Evolutionary conservation across 2,329 filamentous ascomycete genomes (phyloP), one percentile per base, ranked within the genome.

Genomic region (Calycina herbarum): DNA sequence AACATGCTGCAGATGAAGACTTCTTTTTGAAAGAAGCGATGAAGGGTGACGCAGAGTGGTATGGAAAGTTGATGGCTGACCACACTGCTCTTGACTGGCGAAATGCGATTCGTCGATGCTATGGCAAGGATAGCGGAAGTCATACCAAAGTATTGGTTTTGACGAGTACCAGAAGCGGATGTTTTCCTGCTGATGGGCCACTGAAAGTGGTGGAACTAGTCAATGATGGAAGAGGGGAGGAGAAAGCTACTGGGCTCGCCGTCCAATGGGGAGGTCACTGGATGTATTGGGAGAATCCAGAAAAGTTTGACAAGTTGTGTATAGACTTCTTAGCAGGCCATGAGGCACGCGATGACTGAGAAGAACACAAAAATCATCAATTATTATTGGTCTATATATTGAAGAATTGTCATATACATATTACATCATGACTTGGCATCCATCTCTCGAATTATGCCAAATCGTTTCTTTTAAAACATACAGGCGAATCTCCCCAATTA

Each of bases 231-330:
- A 40, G 35, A 13, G 56, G 57, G 40, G 48, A 61, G 27, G 40
- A 17, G 5, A 69, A 42, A 48, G 73, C 72, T n/a, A 66, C 45
- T 13, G 74, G 74, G 1, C 62, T 71, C 13, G 69, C 71, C 10
- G 73, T 73, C 13, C 64, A 69, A 51, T 76, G 74, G 71, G 75
- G 75, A 35, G 75, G 75, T 1, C 75, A 76, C 69, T 76, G 75
- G 75, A 73, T 73, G 61, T 76, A 76, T 62, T 76, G 73, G 72
- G 75, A 76, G 64, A 65, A 73, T 63, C 69, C 71, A 15, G 67
- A 65, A 64, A 69, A 57, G 58, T 76, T 76, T 64, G 66, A 72
- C 59, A 62, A 63, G 27, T 48, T 76, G 24, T 71, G 65, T 38
- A 62, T 73, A 54, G 62, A 58, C 0, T 75, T 75, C 57, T 61